Conservation (phyloP, 1,284 basidiomycete genomes). For the Malassezia nana region DNA sequence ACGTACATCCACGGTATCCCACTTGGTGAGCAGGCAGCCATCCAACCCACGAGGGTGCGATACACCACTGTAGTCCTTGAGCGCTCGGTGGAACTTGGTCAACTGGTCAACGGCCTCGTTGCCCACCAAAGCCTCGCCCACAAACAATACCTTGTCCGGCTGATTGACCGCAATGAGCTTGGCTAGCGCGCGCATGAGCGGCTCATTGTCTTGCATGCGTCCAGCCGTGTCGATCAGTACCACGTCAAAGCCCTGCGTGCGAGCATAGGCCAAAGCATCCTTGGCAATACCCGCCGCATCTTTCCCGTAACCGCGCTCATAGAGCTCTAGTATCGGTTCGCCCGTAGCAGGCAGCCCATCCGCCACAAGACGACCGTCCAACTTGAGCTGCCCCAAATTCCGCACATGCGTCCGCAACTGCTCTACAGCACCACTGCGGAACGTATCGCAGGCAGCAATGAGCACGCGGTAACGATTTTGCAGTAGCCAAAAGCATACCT, state of each 20-base stretch:
- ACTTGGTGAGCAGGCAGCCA: conserved; percentile 47
- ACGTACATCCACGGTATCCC: conserved; percentile 39
- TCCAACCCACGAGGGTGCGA: conserved; percentile 41
- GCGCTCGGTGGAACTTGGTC: conserved; percentile 40
- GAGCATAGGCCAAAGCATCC: conserved; percentile 63
- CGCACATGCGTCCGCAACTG: conserved; percentile 92
- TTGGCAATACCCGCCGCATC: conserved; percentile 94
- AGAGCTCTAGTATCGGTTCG: conserved; percentile 63
- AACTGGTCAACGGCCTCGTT: conserved; percentile 48
- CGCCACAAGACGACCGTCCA: conserved; percentile 24
- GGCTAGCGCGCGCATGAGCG: conserved; percentile 45
- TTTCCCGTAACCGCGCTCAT: conserved; percentile 93
- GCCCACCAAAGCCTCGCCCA: conserved; percentile 47
- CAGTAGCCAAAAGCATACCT: conserved; percentile 97
- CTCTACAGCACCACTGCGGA: conserved; percentile 94
- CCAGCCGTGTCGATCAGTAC: conserved; percentile 48
- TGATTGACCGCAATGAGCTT: conserved; percentile 43
- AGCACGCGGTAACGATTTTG: conserved; percentile 86
- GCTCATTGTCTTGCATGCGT: conserved; percentile 48
- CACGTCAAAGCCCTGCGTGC: conserved; percentile 38
- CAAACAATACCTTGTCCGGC: conserved; percentile 48
- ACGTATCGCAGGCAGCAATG: conserved; percentile 97
- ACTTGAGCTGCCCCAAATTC: conserved; percentile 73
- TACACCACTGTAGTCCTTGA: conserved; percentile 45
- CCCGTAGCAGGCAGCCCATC: conserved; percentile 18